phyloP scores from a whole-genome alignment of 176 grass and related monocot species.

The Aegilops bicornis region DNA sequence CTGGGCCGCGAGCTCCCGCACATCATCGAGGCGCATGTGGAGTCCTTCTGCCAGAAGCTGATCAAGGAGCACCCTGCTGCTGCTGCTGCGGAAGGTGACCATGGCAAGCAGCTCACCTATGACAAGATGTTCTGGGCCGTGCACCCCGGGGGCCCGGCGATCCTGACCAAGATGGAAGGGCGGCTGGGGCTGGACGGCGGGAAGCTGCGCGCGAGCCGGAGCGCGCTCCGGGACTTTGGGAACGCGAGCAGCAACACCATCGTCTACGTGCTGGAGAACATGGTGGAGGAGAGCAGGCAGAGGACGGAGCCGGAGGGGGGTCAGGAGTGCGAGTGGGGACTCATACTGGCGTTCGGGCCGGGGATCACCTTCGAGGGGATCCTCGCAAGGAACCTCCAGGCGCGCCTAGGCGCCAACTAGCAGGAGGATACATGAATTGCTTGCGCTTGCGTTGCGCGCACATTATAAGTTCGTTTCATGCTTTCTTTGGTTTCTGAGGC shows the following conservation, averaged over 20 bases:
- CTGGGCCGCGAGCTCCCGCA: constrained; percentile 71
- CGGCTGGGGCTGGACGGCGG: constrained; percentile 38
- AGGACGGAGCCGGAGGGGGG: not conserved
- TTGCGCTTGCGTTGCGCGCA: not conserved
- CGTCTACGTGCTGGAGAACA: constrained; percentile 78
- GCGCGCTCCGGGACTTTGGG: constrained; percentile 68
- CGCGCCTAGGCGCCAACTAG: not conserved
- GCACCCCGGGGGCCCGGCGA: constrained; percentile 79
- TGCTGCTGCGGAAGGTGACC: not conserved
- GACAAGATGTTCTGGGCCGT: constrained; percentile 82
- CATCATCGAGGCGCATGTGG: constrained; percentile 70
- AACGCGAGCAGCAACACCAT: constrained; percentile 86
- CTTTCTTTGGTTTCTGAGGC: not conserved
- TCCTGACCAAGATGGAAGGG: constrained; percentile 68
- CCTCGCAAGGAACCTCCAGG: constrained; percentile 60
- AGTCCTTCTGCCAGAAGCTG: constrained; percentile 70
- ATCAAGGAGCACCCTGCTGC: constrained; percentile 32
- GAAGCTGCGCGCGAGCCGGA: constrained; percentile 65
- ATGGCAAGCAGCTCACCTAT: not conserved
- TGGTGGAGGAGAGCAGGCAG: constrained; percentile 61
- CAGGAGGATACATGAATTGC: not conserved
- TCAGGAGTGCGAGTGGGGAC: constrained; percentile 60
- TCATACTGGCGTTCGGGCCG: constrained; percentile 82
- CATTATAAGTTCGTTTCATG: not conserved
- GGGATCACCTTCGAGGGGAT: constrained; percentile 93